A percentile compares a stretch with the other conserved stretches of the same genome.
These are phyloP conservation scores for Gossypium raimondii DNA, from an alignment of 345 rosid species.

Conservation along the genomic window DNA sequence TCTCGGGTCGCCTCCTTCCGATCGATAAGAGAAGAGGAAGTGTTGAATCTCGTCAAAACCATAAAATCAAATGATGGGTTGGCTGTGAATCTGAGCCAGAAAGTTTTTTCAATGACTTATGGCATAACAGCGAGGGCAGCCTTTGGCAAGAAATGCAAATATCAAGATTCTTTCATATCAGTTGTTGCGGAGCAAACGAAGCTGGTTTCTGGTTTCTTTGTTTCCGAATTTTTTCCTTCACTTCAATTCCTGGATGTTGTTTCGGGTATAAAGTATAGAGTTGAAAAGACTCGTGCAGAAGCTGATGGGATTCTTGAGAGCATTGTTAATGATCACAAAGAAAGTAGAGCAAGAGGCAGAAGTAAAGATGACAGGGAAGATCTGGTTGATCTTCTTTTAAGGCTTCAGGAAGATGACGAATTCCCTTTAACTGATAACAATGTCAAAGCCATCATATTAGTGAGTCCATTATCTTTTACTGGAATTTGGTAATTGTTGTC, in stretches of 20 bases:
- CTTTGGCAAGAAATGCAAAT: not conserved
- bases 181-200: not conserved
- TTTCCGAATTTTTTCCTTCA: not conserved
- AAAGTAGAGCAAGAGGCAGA: not conserved
- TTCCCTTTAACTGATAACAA: not conserved
- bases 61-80: not conserved
- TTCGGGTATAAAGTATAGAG: not conserved
- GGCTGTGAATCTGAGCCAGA: not conserved
- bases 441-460: constrained; percentile 2
- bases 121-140: constrained; percentile 1
- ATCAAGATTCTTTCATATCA: not conserved
- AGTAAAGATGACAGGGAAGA: not conserved
- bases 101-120: not conserved
- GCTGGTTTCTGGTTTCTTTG: not conserved
- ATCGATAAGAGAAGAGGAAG: constrained; percentile 9
- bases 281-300: not conserved
- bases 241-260: not conserved
- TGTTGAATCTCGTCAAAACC: not conserved
- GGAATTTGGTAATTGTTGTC: no score
- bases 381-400: constrained; percentile 6
- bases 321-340: not conserved
- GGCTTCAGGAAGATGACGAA: not conserved
- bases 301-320: not conserved
- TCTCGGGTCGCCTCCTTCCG: not conserved
- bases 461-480: not conserved